Conservation (phyloP, 2,329 filamentous ascomycete genomes). For the Alternaria ventricosa region DNA sequence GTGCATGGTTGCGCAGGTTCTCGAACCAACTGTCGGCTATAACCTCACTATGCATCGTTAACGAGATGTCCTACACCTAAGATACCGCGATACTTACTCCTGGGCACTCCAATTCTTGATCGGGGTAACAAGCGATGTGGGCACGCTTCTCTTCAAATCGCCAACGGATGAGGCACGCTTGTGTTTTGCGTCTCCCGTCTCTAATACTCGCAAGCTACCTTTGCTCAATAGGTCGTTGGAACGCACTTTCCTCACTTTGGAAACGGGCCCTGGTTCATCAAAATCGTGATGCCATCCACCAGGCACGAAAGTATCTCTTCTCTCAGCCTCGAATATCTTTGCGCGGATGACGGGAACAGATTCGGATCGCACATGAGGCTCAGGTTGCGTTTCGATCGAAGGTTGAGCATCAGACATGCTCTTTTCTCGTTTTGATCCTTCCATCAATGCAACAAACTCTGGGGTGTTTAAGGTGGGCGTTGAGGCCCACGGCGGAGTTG, state of each 20-base stretch:
- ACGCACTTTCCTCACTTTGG: neutral
- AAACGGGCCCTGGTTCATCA: neutral
- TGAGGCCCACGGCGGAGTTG: neutral
- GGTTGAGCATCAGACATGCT: neutral
- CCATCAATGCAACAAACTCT: neutral
- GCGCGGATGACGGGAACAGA: neutral
- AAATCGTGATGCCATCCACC: neutral
- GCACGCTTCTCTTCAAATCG: neutral
- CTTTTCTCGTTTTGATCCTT: neutral
- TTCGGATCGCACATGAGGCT: neutral
- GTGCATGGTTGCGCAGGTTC: neutral
- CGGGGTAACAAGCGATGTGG: too few species aligned
- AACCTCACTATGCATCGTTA: neutral
- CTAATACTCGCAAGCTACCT: neutral
- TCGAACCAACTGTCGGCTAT: neutral
- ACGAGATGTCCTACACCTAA: neutral
- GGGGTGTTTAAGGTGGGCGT: neutral
- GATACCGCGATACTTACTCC: neutral
- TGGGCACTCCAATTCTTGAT: neutral
- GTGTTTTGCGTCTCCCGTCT: neutral
- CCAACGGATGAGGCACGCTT: neutral
- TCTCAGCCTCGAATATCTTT: neutral
- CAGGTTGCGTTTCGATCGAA: neutral
- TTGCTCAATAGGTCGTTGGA: neutral
- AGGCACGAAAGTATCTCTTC: neutral